Percentiles rank a stretch among this genome's conserved stretches.
Evolutionary conservation across 106 monocot species (phyloP).

Genomic region (Triglochin maritima): DNA sequence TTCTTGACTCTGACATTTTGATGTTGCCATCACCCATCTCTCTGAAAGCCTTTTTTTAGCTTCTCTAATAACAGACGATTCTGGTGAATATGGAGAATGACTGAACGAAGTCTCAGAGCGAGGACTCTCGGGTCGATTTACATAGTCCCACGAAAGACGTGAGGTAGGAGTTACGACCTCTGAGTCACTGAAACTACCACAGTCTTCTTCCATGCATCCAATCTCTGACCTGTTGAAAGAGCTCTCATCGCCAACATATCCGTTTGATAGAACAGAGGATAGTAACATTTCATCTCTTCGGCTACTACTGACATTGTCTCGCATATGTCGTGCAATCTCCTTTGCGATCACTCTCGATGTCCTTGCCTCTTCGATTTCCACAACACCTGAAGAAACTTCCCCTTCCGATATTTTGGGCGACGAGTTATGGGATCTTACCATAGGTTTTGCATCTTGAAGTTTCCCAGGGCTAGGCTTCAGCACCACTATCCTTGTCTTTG

Average conservation of each 20-base stretch:
- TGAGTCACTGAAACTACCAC: slow-evolving; percentile 24
- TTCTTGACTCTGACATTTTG: slow-evolving; percentile 24
- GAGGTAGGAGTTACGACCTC: slow-evolving; percentile 28
- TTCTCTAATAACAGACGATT: slow-evolving; percentile 45
- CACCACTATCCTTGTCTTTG: slow-evolving; percentile 48
- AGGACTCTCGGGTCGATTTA: slow-evolving; percentile 26
- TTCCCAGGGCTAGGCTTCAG: slow-evolving; percentile 47
- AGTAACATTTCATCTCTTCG: slow-evolving; percentile 21
- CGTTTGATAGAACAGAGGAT: slow-evolving; percentile 48
- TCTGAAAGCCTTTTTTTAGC: slow-evolving; percentile 62
- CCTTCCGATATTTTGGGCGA: slow-evolving; percentile 7
- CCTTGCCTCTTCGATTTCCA: slow-evolving; percentile 3
- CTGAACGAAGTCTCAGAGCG: slow-evolving; percentile 25
- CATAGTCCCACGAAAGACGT: slow-evolving; percentile 28
- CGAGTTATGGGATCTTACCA: background rate
- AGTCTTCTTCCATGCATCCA: slow-evolving; percentile 26
- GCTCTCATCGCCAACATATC: slow-evolving; percentile 78
- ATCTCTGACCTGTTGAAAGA: slow-evolving; percentile 32
- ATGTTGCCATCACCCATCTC: slow-evolving; percentile 41
- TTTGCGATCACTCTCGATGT: slow-evolving; percentile 29
- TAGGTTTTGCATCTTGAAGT: slow-evolving; percentile 9
- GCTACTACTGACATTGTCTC: slow-evolving; percentile 15
- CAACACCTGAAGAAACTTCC: slow-evolving; percentile 6
- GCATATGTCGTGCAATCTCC: slow-evolving; percentile 26
- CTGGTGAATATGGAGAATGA: slow-evolving; percentile 24